Evolutionary conservation across 2,329 filamentous ascomycete genomes (phyloP).

Genomic region (Sphaceloma murrayae): DNA sequence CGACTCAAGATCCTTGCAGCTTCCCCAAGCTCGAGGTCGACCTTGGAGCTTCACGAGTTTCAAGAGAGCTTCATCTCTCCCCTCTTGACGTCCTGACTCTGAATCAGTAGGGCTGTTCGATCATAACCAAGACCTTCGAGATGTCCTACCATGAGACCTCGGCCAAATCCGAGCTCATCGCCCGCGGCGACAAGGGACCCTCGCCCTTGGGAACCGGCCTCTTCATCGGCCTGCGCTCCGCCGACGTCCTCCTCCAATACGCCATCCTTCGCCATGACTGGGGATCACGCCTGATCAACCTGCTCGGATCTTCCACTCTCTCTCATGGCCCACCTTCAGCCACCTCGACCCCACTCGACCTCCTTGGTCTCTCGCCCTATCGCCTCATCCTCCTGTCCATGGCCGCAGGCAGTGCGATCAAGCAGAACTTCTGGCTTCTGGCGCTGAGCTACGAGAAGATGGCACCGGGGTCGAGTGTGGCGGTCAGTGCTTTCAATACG

Average conservation of each 20-base stretch:
- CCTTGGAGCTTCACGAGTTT: no score
- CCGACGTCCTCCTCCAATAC: constrained; percentile 43
- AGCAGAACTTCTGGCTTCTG: constrained; percentile 49
- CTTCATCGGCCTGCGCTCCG: constrained; percentile 40
- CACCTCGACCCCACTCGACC: constrained; percentile 35
- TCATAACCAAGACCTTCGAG: no score
- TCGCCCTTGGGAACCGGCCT: constrained; percentile 31
- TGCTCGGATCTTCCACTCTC: constrained; percentile 37
- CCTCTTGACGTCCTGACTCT: background rate
- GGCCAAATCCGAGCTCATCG: constrained; percentile 27
- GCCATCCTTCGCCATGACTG: constrained; percentile 37
- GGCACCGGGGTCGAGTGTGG: constrained; percentile 33
- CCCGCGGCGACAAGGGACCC: constrained; percentile 34
- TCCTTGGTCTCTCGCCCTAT: constrained; percentile 42
- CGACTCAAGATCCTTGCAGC: background rate
- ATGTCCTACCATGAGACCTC: constrained; percentile 18
- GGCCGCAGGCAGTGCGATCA: constrained; percentile 43
- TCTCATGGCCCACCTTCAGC: constrained; percentile 34
- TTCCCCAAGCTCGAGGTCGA: constrained; percentile 12
- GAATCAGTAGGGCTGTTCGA: no score
- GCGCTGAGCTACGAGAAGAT: constrained; percentile 44
- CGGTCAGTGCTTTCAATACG: constrained; percentile 45
- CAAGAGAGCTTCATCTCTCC: no score
- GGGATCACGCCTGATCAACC: constrained; percentile 36
- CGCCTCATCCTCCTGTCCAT: constrained; percentile 45